Evolutionary conservation across 2,329 filamentous ascomycete species (phyloP), one percentile per base, ranked within the genome.

Genomic region (Hypoxylon sp.): DNA sequence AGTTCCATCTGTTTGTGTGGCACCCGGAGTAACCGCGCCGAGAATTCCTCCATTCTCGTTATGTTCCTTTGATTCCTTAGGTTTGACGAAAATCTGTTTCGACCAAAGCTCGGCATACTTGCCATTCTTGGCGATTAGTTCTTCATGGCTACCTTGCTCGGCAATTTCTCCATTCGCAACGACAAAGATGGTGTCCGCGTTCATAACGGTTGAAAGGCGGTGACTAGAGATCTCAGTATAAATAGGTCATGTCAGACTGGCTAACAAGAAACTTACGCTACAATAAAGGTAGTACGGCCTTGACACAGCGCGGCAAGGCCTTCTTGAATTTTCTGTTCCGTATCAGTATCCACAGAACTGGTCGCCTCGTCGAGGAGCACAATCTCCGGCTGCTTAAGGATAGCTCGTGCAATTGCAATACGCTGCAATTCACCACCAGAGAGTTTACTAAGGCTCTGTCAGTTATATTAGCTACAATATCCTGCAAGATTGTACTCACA

Each of bases 331-430:
- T 88, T 86, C 59, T 88, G 86, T 75, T 91, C 89, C 1, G 88
- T 91, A 32, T 89, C 87, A 0, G 89, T 90, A 65, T 93, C 89
- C 62, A 95, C 89, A 5, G 91, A 89, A 37, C 90, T 93, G 3
- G 93, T 94, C 1, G 92, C 90, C 77, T 94, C 92, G 69, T 95
- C 92, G 0, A 95, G 84, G 39, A 95, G 84, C 8, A 95, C 87
- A 64, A 94, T 89, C 60, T 92, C 88, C 0, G 92, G 91, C 63
- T 87, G 85, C 77, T 92, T 92, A 69, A 94, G 81, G 50, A 95
- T 85, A 0, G 91, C 90, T 25, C 91, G 87, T 6, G 89, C 89
- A 74, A 91, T 91, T 4, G 89, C 88, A 27, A 91, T 84, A 48
- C 89, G 85, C 71, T 91, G 89, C 5, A 90, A 78, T 74, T 91